Evolutionary conservation across 768 basidiomycete genomes (phyloP).

Genomic region (Punctularia strigosozonata): DNA sequence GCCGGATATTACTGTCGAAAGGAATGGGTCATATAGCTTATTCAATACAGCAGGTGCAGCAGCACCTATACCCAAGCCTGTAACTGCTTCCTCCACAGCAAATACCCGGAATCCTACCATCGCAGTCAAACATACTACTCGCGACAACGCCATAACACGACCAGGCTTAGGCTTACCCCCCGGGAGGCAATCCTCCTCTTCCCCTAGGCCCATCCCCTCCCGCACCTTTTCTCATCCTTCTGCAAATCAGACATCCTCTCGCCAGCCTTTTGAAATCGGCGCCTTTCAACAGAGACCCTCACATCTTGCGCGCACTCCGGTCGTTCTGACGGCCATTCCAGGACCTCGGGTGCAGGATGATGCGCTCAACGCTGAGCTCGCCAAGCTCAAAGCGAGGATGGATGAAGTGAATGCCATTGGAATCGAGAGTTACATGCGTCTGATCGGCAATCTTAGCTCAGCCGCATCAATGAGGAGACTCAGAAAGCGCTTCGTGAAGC

Average conservation of each 20-base stretch:
- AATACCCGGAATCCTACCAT: not conserved
- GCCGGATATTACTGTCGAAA: slow-evolving; percentile 51
- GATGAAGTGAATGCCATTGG: not conserved
- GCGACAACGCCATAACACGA: not conserved
- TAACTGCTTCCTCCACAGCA: not conserved
- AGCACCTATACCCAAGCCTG: not conserved
- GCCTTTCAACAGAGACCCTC: not conserved
- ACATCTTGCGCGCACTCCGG: not conserved
- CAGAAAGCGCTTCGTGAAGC: slow-evolving; percentile 35
- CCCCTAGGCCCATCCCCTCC: not conserved
- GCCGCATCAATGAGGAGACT: slow-evolving; percentile 34
- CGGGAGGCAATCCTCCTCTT: not conserved
- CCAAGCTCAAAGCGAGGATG: slow-evolving; percentile 6
- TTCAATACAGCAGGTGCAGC: slow-evolving; percentile 3
- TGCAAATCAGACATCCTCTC: not conserved
- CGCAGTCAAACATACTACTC: not conserved
- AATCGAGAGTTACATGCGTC: slow-evolving; percentile 3
- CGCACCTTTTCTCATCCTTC: not conserved
- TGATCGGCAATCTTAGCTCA: slow-evolving; percentile 15
- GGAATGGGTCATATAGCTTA: slow-evolving; percentile 45
- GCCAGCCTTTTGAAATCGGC: not conserved
- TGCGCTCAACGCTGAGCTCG: not conserved
- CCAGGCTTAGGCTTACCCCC: not conserved
- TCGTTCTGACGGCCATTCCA: not conserved
- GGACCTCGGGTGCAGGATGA: not conserved